Conservation (phyloP, 2,329 filamentous ascomycete genomes). For the Alternaria hordeiaustralica region DNA sequence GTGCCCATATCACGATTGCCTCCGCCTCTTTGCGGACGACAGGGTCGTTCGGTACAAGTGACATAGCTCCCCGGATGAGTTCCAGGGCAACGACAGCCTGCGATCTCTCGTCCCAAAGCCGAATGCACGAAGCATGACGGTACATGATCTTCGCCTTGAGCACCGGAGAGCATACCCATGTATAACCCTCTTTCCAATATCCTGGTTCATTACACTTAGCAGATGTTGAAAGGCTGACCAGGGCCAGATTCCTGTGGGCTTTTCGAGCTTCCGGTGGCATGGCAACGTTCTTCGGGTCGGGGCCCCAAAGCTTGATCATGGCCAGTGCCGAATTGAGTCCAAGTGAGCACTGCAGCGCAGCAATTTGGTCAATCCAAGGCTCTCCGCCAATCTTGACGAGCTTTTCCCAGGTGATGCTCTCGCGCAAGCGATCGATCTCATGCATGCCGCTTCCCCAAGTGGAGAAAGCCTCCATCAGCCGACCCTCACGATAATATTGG, state of each 20-base stretch:
- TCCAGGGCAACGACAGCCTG: neutral
- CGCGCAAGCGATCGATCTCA: neutral
- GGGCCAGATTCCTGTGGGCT: fast-evolving
- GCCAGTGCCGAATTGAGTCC: neutral
- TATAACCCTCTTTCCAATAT: neutral
- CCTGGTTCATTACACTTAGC: fast-evolving
- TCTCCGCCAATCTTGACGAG: neutral
- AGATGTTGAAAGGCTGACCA: fast-evolving
- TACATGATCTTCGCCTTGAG: neutral
- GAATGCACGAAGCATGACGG: fast-evolving
- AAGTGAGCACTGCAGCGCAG: neutral
- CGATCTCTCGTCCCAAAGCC: fast-evolving
- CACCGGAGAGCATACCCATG: neutral
- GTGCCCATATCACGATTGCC: neutral
- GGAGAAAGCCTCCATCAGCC: neutral
- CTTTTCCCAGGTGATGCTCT: fast-evolving
- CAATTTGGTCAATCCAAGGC: neutral
- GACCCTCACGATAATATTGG: fast-evolving
- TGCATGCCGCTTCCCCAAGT: neutral
- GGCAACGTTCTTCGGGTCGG: neutral
- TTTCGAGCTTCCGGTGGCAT: neutral
- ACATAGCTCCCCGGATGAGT: neutral
- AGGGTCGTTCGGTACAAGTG: neutral
- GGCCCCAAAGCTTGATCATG: neutral
- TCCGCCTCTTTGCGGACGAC: neutral